Base-by-base conservation (phyloP, 805 yeast species). In the Lipomyces yamanashiensis region DNA sequence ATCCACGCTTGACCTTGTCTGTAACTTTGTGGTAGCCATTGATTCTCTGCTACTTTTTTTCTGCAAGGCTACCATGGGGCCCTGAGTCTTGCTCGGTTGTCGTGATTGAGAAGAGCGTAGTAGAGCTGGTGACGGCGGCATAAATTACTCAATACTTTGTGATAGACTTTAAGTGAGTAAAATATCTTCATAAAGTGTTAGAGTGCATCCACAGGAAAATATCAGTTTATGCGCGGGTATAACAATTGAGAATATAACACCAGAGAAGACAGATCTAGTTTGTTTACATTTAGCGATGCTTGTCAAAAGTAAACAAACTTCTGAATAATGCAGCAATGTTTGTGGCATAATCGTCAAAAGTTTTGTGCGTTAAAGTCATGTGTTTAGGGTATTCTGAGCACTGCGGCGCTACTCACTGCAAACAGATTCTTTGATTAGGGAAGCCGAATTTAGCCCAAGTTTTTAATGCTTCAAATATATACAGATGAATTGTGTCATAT, bases 261-360 rank as follows among this genome's bases (percentile, higher is more conserved):
- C 2, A 28, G 28, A 28, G 28, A 28, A 28, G 28, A 3, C 5
- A 28, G 28, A 17, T 17, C 23, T 17, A 17, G 37, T 15, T 51
- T 51, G 54, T 51, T 51, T 17, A 51, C 54, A 37, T 51, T 34
- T 51, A 33, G 15, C 39, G 33, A n/a, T 34, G 39, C 23, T 9
- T 17, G 36, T 19, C 15, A 17, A 51, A 51, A 36, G 54, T 51
- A 51, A 51, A 51, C 54, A 51, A 51, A 43, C 21, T 4, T n/a
- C 15, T 19, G 2, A 19, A n/a, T 4, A 9, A 43, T 12, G 21
- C 21, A 13, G 17, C 9, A n/a, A 43, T 13, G 21, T 8, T 13
- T 43, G 13, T 15, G 9, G 47, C 47, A 43, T 43, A 43, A 3
- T 39, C 13, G 43, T n/a, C 43, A 3, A 13, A 6, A 4, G 7